phyloP scores from a whole-genome alignment of 2,329 filamentous ascomycete genomes.

The Diaporthe sp. region DNA sequence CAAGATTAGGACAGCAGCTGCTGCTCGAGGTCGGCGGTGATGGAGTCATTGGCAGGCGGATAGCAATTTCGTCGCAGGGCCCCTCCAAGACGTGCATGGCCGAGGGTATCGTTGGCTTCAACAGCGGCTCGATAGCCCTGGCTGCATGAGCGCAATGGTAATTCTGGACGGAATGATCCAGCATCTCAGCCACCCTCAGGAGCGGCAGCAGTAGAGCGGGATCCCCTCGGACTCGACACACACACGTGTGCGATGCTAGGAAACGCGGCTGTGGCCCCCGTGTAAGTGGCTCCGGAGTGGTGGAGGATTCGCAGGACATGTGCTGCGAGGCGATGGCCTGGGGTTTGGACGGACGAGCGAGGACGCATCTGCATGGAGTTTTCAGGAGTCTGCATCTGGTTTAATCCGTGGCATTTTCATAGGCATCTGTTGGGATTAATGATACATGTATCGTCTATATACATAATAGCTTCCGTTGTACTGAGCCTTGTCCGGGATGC shows the following conservation, averaged over 20 bases:
- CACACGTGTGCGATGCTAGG: neutral
- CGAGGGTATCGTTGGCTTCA: conserved; percentile 42
- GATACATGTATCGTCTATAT: neutral
- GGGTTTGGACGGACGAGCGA: neutral
- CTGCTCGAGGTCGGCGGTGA: conserved; percentile 35
- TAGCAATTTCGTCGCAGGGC: conserved; percentile 29
- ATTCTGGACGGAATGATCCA: neutral
- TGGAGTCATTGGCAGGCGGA: conserved; percentile 41
- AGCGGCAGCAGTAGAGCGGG: neutral
- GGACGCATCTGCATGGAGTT: conserved; percentile 3
- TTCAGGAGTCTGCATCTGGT: neutral
- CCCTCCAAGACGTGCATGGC: conserved; percentile 7
- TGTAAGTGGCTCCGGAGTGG: neutral
- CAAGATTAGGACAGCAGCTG: conserved; percentile 30
- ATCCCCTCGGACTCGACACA: neutral
- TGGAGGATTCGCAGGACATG: neutral
- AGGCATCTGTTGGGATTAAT: neutral
- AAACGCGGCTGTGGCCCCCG: neutral
- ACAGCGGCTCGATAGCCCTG: conserved; percentile 19
- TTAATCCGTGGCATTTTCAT: neutral
- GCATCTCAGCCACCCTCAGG: neutral
- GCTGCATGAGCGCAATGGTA: conserved; percentile 1
- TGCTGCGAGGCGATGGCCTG: neutral
- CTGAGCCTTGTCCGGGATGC: neutral
- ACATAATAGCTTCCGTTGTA: neutral